phyloP scores from a whole-genome alignment of 208 protist genomes.

The Phytomonas serpens region DNA sequence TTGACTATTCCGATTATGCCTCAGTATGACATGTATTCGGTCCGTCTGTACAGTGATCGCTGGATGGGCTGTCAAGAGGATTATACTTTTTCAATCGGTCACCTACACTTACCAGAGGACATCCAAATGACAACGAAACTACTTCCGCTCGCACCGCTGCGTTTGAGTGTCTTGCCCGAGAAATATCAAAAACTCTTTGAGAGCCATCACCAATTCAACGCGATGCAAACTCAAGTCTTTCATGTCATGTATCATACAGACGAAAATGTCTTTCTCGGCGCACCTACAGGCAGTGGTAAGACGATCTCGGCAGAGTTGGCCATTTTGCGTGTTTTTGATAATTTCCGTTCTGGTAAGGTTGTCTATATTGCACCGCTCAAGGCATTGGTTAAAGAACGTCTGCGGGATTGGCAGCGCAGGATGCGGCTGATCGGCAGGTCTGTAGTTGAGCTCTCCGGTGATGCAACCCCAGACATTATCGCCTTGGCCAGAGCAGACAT shows the following conservation, averaged over 20 bases:
- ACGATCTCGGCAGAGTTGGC: slow-evolving; percentile 98
- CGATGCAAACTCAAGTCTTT: slow-evolving; percentile 99
- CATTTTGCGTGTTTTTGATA: slow-evolving; percentile 93
- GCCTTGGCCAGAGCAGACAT: slow-evolving; percentile 94
- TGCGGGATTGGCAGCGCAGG: slow-evolving; percentile 95
- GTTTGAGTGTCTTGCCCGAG: slow-evolving; percentile 82
- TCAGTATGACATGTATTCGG: slow-evolving; percentile 95
- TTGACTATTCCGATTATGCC: slow-evolving; percentile 96
- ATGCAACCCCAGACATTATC: slow-evolving; percentile 92
- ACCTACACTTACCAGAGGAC: slow-evolving; percentile 95
- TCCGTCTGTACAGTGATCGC: slow-evolving; percentile 93
- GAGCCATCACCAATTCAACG: slow-evolving; percentile 97
- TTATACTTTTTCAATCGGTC: slow-evolving; percentile 89
- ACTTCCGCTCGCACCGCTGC: slow-evolving; percentile 93
- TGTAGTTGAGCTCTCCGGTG: slow-evolving; percentile 98
- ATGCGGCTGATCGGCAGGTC: slow-evolving; percentile 90
- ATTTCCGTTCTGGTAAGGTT: slow-evolving; percentile 87
- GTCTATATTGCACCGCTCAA: slow-evolving; percentile 99
- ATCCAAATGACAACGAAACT: slow-evolving; percentile 91
- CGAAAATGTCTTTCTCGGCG: slow-evolving; percentile 97
- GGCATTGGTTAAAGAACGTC: slow-evolving; percentile 98
- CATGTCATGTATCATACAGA: slow-evolving; percentile 98
- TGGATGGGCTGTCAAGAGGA: slow-evolving; percentile 91
- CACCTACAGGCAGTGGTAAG: slow-evolving; percentile 98
- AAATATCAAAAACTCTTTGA: slow-evolving; percentile 75